Base-by-base conservation (phyloP, 2,329 filamentous ascomycete species). In the Coniella lustricola region DNA sequence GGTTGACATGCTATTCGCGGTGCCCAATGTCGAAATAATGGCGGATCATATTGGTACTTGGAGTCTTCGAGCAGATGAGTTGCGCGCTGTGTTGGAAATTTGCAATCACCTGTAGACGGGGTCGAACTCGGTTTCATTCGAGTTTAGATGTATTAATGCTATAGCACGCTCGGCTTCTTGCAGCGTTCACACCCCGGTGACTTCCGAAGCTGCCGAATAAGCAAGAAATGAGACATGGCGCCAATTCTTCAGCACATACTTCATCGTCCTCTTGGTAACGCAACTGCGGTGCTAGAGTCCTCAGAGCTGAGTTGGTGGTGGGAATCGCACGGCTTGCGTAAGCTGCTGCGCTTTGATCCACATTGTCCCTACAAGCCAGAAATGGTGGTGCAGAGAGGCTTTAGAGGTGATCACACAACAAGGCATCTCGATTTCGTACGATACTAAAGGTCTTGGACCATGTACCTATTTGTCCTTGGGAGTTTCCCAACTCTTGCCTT, bases 1-100 rank as follows among this genome's bases (percentile, higher is more conserved):
- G 17, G 10, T 36, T 16, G 43, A 33, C 36, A 32, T 33, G 35
- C 25, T 17, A 43, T 43, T 50, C 50, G n/a, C n/a, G 50, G 50
- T 40, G 44, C 5, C 10, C 25, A 29, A 31, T 33, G 42, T 22
- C 43, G 43, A 39, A 42, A 39, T 31, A 33, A 37, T 33, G 34
- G 37, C 50, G 45, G 49, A 29, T 48, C 17, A 32, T 38, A 34
- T 36, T 41, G 44, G 44, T n/a, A 34, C 8, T 33, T 31, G 16
- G n/a, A 31, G 12, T 10, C 29, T 40, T 22, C 3, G 16, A 10
- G 21, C 12, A 7, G 13, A 12, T 16, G 7, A 14, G 25, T 10
- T 29, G 5, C 10, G 25, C 25, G 10, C 10, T 29, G 25, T 29
- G 25, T 10, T 29, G 25, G 5, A 29, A 5, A 10, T 10, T 10